phyloP scores from a whole-genome alignment of 768 basidiomycete species.

The Leccinum longicurvipes region DNA sequence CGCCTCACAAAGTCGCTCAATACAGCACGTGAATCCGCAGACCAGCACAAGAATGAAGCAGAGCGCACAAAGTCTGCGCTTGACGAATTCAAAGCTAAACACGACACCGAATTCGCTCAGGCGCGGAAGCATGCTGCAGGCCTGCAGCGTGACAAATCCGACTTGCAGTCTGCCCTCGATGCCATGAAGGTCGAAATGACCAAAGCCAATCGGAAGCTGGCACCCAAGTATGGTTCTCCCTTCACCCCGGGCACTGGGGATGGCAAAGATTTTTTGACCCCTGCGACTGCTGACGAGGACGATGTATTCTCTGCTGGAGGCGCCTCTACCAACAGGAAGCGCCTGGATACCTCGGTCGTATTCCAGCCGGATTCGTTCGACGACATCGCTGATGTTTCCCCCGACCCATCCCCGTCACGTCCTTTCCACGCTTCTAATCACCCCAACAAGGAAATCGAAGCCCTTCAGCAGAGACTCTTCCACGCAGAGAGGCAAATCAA shows the following conservation, averaged over 20 bases:
- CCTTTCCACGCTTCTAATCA: slow-evolving; percentile 71
- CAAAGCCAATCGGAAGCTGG: slow-evolving; percentile 56
- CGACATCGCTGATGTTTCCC: slow-evolving; percentile 50
- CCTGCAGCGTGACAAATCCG: slow-evolving; percentile 87
- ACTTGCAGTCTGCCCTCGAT: slow-evolving; percentile 81
- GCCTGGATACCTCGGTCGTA: slow-evolving; percentile 47
- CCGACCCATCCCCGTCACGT: slow-evolving; percentile 58
- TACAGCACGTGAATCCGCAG: slow-evolving; percentile 66
- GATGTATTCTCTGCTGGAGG: slow-evolving; percentile 67
- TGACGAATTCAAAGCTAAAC: slow-evolving; percentile 80
- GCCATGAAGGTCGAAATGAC: slow-evolving; percentile 68
- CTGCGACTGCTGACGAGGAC: slow-evolving; percentile 50
- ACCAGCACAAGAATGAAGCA: slow-evolving; percentile 82
- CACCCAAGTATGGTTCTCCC: slow-evolving; percentile 66
- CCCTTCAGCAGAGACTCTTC: slow-evolving; percentile 73
- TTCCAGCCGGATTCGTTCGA: slow-evolving; percentile 46
- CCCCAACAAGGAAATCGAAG: slow-evolving; percentile 78
- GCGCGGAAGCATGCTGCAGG: slow-evolving; percentile 85
- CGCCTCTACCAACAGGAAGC: slow-evolving; percentile 59
- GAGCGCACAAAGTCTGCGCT: slow-evolving; percentile 63
- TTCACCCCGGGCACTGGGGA: slow-evolving; percentile 60
- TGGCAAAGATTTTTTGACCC: slow-evolving; percentile 51
- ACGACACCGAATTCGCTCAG: slow-evolving; percentile 93
- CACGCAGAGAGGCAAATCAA: slow-evolving; percentile 85
- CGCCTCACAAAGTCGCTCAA: slow-evolving; percentile 77